A percentile compares a stretch with the other conserved stretches of the same genome.
Evolutionary conservation across 1,284 basidiomycete genomes (phyloP).

Genomic region (Trichosporon sp.): DNA sequence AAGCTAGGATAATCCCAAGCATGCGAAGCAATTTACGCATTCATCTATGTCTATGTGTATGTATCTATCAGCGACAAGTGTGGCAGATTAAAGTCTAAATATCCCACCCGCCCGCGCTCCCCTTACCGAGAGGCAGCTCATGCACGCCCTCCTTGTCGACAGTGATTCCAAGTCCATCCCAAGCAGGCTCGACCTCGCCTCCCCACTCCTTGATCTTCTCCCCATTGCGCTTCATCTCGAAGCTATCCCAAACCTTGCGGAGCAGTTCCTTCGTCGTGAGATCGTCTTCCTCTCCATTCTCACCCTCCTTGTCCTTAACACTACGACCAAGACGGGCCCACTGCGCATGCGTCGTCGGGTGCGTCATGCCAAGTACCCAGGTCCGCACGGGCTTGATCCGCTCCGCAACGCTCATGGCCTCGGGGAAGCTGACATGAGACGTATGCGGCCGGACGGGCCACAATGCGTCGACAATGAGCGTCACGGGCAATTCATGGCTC

Average conservation of each 20-base stretch:
- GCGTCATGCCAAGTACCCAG: slow-evolving; percentile 44
- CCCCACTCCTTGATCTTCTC: slow-evolving; percentile 12
- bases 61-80: neutral
- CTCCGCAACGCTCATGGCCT: slow-evolving; percentile 38
- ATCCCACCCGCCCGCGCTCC: slow-evolving; percentile 13
- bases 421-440: slow-evolving; percentile 42
- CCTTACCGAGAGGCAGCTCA: slow-evolving; percentile 13
- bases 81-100: neutral
- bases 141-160: slow-evolving; percentile 8
- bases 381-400: slow-evolving; percentile 36
- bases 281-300: slow-evolving; percentile 8
- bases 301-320: slow-evolving; percentile 14
- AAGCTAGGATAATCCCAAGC: too few species aligned
- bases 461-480: slow-evolving; percentile 46
- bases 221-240: slow-evolving; percentile 11
- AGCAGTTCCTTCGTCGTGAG: slow-evolving; percentile 15
- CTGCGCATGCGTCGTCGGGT: slow-evolving; percentile 45
- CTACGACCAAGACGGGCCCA: slow-evolving; percentile 42
- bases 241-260: slow-evolving; percentile 11
- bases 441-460: slow-evolving; percentile 38
- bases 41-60: neutral
- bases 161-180: slow-evolving; percentile 37
- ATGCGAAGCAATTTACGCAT: too few species aligned
- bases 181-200: slow-evolving; percentile 35
- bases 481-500: slow-evolving; percentile 12